Conservation (phyloP, 1,139 yeast species). For the Fermentozyma sake region DNA sequence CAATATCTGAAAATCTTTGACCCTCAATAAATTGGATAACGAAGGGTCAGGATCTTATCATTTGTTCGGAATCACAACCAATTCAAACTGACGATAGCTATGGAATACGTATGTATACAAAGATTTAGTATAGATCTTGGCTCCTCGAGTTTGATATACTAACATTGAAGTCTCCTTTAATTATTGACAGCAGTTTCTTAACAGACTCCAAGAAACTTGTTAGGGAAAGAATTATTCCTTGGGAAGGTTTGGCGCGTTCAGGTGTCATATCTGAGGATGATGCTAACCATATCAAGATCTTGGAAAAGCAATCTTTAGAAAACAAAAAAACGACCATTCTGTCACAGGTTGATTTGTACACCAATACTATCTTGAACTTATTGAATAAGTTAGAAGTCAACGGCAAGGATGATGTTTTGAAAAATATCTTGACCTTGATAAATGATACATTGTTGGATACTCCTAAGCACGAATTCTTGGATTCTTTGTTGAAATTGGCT, state of each 20-base stretch:
- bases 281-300: conserved; percentile 58
- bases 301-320: conserved; percentile 52
- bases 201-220: conserved; percentile 73
- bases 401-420: conserved; percentile 65
- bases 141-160: too few relatives aligned
- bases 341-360: conserved; percentile 48
- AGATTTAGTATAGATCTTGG: too few relatives aligned
- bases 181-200: conserved; percentile 59
- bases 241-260: conserved; percentile 88
- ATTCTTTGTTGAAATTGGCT: conserved; percentile 42
- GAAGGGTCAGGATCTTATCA: too few relatives aligned
- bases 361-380: conserved; percentile 52
- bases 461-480: conserved; percentile 38
- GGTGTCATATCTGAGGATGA: conserved; percentile 62
- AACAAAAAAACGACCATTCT: conserved; percentile 36
- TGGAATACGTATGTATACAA: conserved; percentile 1
- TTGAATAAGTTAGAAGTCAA: conserved; percentile 45
- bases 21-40: too few relatives aligned
- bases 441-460: conserved; percentile 55
- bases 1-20: too few relatives aligned
- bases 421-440: conserved; percentile 65
- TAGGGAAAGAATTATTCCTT: conserved; percentile 80
- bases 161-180: conserved; percentile 21
- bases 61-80: too few relatives aligned
- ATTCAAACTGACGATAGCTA: not conserved